Base-by-base conservation (phyloP, 306 rosid species). In the Biancaea sappan region DNA sequence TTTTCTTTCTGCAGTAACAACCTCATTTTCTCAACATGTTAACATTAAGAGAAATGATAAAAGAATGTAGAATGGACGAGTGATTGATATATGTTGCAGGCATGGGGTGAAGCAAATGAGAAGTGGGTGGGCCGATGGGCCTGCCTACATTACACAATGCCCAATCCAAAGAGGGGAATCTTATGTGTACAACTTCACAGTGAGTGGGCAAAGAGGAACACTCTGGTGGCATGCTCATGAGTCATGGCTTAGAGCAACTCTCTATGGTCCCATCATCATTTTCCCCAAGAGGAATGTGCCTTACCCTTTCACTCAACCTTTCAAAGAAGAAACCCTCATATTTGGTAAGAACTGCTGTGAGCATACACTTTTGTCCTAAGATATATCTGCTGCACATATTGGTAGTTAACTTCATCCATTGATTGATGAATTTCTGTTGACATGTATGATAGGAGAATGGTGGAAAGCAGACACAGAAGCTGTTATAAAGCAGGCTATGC, bases 121-220 rank as follows among this genome's bases (percentile, higher is more conserved):
- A 65, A 87, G 81, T 63, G 89, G 83, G 31, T 82, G 89, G 89
- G 86, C 87, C 9, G 87, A 87, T 52, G 91, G 86, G 56, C 91
- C 91, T 13, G 80, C 90, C 24, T 81, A 83, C 46, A 76, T 83
- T 44, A 83, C 88, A 1, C 86, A 87, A 37, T 84, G 88, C 26
- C 88, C 91, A 21, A 84, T 87, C 73, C 91, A 67, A 31, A 71
- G 63, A 24, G 79, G 88, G 10, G 84, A 87, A 46, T 74, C 60
- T 66, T 84, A 61, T 82, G 69, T 75, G 4, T 80, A 87, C 22
- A 84, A 87, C 71, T 87, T 84, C 71, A 86, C 87, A 2, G 21
- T 82, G 28, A 77, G 47, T 22, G 79, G 91, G 46, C 88, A 84
- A 56, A 66, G 87, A 74, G 88, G 91, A 66, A 87, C 91, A 3